phyloP scores from a whole-genome alignment of 805 yeast genomes.

The Cyberlindnera bimundalis region DNA sequence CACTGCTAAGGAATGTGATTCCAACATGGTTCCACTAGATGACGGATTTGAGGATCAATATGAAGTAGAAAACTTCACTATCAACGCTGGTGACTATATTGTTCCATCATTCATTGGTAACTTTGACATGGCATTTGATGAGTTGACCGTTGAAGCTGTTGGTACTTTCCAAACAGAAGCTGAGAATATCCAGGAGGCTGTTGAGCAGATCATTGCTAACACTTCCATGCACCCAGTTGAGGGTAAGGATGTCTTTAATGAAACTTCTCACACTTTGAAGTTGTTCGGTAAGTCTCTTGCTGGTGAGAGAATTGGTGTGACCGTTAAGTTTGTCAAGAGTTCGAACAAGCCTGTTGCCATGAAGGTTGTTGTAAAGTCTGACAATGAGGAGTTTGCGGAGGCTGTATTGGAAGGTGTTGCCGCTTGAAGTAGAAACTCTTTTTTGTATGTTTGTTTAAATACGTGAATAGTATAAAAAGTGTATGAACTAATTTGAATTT shows the following conservation, averaged over 20 bases:
- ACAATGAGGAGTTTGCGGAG: slow-evolving; percentile 41
- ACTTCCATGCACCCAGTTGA: slow-evolving; percentile 73
- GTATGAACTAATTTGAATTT: not conserved
- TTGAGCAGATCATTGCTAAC: slow-evolving; percentile 45
- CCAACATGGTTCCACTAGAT: slow-evolving; percentile 62
- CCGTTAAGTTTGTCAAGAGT: slow-evolving; percentile 40
- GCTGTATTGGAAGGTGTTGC: slow-evolving; percentile 50
- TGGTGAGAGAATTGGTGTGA: slow-evolving; percentile 45
- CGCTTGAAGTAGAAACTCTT: slow-evolving; percentile 6
- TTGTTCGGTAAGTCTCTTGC: slow-evolving; percentile 66
- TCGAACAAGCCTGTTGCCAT: slow-evolving; percentile 43
- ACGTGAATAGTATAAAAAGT: slow-evolving; percentile 1
- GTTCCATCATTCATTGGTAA: slow-evolving; percentile 74
- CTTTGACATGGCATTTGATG: slow-evolving; percentile 73
- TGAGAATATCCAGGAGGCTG: slow-evolving; percentile 51
- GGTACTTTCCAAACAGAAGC: slow-evolving; percentile 63
- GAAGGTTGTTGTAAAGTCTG: slow-evolving; percentile 41
- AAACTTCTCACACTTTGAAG: slow-evolving; percentile 64
- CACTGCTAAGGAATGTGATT: slow-evolving; percentile 75
- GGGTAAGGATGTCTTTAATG: slow-evolving; percentile 52
- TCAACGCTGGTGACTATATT: slow-evolving; percentile 79
- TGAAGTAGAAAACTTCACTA: slow-evolving; percentile 74
- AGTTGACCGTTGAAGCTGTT: slow-evolving; percentile 56
- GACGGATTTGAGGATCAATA: slow-evolving; percentile 91
- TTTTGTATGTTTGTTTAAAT: slow-evolving; percentile 1